These are phyloP conservation scores for Fusarium sp. DNA, from an alignment of 2,329 filamentous ascomycete species.

Conservation along the genomic window DNA sequence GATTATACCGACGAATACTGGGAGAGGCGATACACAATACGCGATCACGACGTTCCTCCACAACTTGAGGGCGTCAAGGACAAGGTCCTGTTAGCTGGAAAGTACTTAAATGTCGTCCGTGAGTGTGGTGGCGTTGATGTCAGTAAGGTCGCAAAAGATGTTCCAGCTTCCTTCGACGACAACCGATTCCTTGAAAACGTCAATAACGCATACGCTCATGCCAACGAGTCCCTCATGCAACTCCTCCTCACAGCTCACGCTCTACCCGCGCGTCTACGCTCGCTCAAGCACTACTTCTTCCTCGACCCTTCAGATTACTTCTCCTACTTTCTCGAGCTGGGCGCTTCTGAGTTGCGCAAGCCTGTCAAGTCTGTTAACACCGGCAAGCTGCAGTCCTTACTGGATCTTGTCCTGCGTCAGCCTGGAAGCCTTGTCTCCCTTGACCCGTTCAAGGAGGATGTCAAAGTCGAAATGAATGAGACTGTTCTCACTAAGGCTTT, in stretches of 20 bases:
- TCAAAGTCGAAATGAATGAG: conserved; percentile 98
- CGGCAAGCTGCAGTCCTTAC: conserved; percentile 91
- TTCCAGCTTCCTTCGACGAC: conserved; percentile 95
- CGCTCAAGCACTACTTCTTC: conserved; percentile 99
- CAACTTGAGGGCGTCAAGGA: conserved; percentile 93
- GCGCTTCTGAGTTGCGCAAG: conserved; percentile 90
- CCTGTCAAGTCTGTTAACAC: conserved; percentile 91
- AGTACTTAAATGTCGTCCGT: conserved; percentile 97
- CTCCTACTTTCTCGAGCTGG: conserved; percentile 95
- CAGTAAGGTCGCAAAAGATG: conserved; percentile 87
- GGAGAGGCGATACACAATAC: conserved; percentile 96
- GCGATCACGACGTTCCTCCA: conserved; percentile 90
- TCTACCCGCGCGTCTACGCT: conserved; percentile 87
- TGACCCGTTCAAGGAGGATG: conserved; percentile 98
- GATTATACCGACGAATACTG: conserved; percentile 99
- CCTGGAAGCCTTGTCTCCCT: conserved; percentile 93
- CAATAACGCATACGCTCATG: conserved; percentile 93
- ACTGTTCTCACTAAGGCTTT: conserved; percentile 92
- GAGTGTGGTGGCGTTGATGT: conserved; percentile 97
- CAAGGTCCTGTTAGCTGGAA: conserved; percentile 94
- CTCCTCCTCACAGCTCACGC: conserved; percentile 94
- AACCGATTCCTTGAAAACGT: conserved; percentile 94
- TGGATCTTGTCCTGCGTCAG: conserved; percentile 97
- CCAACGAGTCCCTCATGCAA: conserved; percentile 92
- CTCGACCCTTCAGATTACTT: conserved; percentile 98